A percentile compares a stretch with the other conserved stretches of the same genome.
phyloP scores from a whole-genome alignment of 164 flowering plant genomes.

The Stephania japonica region DNA sequence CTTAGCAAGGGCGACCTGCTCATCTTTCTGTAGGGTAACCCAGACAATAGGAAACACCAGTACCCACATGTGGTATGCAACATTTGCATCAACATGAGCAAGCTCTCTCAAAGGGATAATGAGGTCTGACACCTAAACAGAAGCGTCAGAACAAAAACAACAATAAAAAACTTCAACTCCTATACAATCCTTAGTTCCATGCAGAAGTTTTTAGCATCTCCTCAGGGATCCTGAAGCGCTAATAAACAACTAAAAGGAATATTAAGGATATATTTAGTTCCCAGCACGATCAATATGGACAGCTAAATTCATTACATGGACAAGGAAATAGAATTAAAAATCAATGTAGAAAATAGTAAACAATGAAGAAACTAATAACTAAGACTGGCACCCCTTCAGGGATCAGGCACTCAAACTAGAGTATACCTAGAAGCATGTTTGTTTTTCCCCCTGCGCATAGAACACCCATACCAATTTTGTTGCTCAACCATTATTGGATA shows the following conservation, averaged over 20 bases:
- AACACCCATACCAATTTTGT: neutral
- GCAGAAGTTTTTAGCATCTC: neutral
- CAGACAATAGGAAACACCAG: constrained; percentile 99
- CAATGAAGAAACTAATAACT: neutral
- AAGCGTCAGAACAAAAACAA: neutral
- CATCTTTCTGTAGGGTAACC: constrained; percentile 89
- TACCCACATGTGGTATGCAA: constrained; percentile 97
- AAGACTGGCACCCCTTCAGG: neutral
- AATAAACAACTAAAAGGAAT: neutral
- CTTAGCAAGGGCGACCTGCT: constrained; percentile 84
- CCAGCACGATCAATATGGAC: neutral
- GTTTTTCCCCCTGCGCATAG: neutral
- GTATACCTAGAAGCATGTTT: neutral
- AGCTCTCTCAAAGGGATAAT: constrained; percentile 85
- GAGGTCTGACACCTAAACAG: constrained; percentile 77
- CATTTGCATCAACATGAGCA: constrained; percentile 94
- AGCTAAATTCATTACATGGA: neutral
- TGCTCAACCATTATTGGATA: neutral
- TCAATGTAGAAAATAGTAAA: neutral
- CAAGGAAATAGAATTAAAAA: neutral
- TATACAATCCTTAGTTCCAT: neutral
- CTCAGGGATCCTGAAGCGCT: neutral
- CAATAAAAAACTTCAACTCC: neutral
- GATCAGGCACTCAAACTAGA: neutral
- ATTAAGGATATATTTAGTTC: neutral